Evolutionary conservation across 2,329 filamentous ascomycete genomes (phyloP).

Genomic region (Neofusicoccum sp.): DNA sequence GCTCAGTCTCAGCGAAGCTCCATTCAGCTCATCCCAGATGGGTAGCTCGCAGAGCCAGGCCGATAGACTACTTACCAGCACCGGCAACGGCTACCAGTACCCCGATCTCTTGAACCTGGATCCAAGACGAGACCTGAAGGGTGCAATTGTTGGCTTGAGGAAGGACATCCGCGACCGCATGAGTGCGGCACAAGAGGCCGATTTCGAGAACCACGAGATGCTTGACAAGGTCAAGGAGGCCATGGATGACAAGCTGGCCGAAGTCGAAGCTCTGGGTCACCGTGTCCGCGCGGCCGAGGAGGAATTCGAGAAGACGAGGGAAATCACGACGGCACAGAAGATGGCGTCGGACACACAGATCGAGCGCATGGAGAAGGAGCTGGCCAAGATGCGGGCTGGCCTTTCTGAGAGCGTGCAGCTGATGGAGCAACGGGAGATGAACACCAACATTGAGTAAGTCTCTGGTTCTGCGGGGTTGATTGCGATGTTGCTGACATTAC

Average conservation of each 20-base stretch:
- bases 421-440: conserved; percentile 95
- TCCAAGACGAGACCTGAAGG: conserved; percentile 79
- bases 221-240: conserved; percentile 95
- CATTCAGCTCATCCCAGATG: conserved; percentile 63
- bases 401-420: conserved; percentile 85
- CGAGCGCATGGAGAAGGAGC: conserved; percentile 97
- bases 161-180: conserved; percentile 93
- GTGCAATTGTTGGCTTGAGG: conserved; percentile 72
- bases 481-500: conserved; percentile 6
- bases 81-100: conserved; percentile 85
- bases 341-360: conserved; percentile 89
- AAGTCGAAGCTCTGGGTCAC: conserved; percentile 90
- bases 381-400: conserved; percentile 87
- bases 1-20: conserved; percentile 76
- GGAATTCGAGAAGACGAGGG: conserved; percentile 92
- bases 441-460: conserved; percentile 86
- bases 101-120: conserved; percentile 88
- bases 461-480: neutral
- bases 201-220: conserved; percentile 88
- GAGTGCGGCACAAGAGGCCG: conserved; percentile 78
- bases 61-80: conserved; percentile 80
- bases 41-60: conserved; percentile 52
- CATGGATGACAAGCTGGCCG: conserved; percentile 90
- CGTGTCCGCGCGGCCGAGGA: conserved; percentile 85
- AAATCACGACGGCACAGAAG: conserved; percentile 83